Conservation (phyloP, 495 filamentous ascomycete genomes). For the Chaetomidium leptoderma region DNA sequence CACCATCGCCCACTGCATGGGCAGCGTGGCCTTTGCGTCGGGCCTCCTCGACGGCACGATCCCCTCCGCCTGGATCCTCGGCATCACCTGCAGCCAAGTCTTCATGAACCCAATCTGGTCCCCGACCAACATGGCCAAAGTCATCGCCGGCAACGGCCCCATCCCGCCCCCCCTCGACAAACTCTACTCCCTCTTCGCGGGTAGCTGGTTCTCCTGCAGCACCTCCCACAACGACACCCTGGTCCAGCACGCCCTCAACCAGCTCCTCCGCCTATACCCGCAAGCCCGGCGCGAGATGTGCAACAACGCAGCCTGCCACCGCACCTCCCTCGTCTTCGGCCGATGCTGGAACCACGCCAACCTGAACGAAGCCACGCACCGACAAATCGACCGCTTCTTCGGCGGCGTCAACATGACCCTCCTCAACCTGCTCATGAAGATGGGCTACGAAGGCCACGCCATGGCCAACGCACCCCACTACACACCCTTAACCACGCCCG, state of each 20-base stretch:
- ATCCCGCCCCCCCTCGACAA: slow-evolving; percentile 43
- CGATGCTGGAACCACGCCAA: slow-evolving; percentile 61
- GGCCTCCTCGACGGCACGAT: slow-evolving; percentile 65
- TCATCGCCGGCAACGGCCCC: slow-evolving; percentile 39
- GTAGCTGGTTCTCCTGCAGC: slow-evolving; percentile 53
- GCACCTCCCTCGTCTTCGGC: slow-evolving; percentile 58
- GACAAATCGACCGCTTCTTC: slow-evolving; percentile 58
- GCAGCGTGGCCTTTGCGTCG: slow-evolving; percentile 54
- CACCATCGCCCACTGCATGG: slow-evolving; percentile 63
- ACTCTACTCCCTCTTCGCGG: slow-evolving; percentile 44
- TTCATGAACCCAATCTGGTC: slow-evolving; percentile 62
- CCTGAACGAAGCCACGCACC: slow-evolving; percentile 60
- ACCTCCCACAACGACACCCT: slow-evolving; percentile 44
- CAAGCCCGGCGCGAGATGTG: slow-evolving; percentile 55
- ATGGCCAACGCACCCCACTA: slow-evolving; percentile 48
- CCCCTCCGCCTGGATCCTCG: slow-evolving; percentile 52
- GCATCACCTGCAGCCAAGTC: slow-evolving; percentile 60
- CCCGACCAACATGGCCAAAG: slow-evolving; percentile 57
- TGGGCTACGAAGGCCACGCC: slow-evolving; percentile 50
- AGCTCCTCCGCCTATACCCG: slow-evolving; percentile 58
- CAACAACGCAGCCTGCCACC: slow-evolving; percentile 58
- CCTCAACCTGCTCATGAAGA: slow-evolving; percentile 54
- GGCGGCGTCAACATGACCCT: slow-evolving; percentile 58
- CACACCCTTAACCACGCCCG: slow-evolving; percentile 43
- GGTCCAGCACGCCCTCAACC: slow-evolving; percentile 52